Conservation (phyloP, 2,329 filamentous ascomycete species). For the Neospermospora avenae region DNA sequence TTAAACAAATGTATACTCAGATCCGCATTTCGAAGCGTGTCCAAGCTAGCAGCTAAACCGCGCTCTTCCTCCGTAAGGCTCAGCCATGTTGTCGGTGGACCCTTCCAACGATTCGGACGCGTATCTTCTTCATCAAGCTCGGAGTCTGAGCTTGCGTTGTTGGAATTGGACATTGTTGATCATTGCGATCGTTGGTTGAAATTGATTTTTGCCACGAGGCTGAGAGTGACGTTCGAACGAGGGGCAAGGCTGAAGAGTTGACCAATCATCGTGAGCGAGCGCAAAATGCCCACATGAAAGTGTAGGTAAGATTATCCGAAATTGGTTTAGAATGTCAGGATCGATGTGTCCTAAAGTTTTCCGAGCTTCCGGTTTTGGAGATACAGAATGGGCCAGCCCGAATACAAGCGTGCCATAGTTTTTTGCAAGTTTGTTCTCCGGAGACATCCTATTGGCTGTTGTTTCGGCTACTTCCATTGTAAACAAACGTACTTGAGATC, state of each 20-base stretch:
- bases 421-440: too few species aligned
- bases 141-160: slow-evolving; percentile 35
- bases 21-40: slow-evolving; percentile 61
- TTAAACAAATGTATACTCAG: slow-evolving; percentile 78
- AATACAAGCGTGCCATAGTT: too few species aligned
- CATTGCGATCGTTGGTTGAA: neutral
- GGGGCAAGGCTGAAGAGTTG: slow-evolving; percentile 1
- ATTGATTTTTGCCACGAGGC: neutral
- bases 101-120: slow-evolving; percentile 72
- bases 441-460: too few species aligned
- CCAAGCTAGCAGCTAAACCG: slow-evolving; percentile 59
- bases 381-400: too few species aligned
- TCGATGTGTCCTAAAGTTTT: too few species aligned
- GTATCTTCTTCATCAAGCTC: slow-evolving; percentile 37
- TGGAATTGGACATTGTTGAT: slow-evolving; percentile 6
- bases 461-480: too few species aligned
- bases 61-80: slow-evolving; percentile 59
- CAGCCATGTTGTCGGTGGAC: slow-evolving; percentile 65
- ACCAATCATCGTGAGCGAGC: neutral
- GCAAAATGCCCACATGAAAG: too few species aligned
- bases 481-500: too few species aligned
- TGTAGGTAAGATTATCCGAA: too few species aligned
- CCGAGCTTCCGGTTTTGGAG: too few species aligned
- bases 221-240: neutral
- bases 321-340: too few species aligned